Evolutionary conservation across 2,329 filamentous ascomycete genomes (phyloP), one percentile per base, ranked within the genome.

Genomic region (Gaeumannomyces sp.): DNA sequence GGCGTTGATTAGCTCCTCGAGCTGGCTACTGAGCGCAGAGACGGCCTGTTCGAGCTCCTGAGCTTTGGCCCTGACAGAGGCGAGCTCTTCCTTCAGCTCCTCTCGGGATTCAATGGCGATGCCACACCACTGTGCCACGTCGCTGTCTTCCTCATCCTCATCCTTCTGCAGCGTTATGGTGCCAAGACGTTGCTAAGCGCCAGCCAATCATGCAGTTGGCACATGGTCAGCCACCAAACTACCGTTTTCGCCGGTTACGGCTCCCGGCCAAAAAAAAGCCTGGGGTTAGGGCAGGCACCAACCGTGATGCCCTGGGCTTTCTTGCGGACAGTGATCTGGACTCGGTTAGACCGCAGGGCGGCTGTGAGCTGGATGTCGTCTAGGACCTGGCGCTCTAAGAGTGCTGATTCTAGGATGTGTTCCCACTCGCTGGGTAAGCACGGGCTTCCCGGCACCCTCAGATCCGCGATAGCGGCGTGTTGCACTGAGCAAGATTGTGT

Each of bases 91-190:
- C 61, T 80, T 77, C 50, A 81, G 79, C 33, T 76, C 75, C 27
- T 74, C 72, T 61, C 83, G 78, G 25, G 80, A 77, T 65, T 82
- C 76, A 13, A 84, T 80, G 6, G 87, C 85, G 27, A 79, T 77
- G 58, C 82, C 83, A 66, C 88, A 90, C 90, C 90, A 93, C 65
- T 90, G 85, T 67, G 90, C 89, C 4, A 88, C 77, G 64, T 86
- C 83, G 67, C 91, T 82, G 67, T 83, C 83, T 66, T 86, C 83
- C 65, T 84, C 80, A 68, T 82, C 81, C 45, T 81, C 79, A 65
- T 84, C 80, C 68, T 82, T 78, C 53, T 78, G 75, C 3, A 93
- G 77, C 5, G 80, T 77, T 66, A 93, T 81, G 28, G 83, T 77
- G 45, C 90, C 91, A n/a, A 92, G 81, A 33, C 81, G 85, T 87